Base-by-base conservation (phyloP, 2,329 filamentous ascomycete genomes). In the Fusarium buharicum region DNA sequence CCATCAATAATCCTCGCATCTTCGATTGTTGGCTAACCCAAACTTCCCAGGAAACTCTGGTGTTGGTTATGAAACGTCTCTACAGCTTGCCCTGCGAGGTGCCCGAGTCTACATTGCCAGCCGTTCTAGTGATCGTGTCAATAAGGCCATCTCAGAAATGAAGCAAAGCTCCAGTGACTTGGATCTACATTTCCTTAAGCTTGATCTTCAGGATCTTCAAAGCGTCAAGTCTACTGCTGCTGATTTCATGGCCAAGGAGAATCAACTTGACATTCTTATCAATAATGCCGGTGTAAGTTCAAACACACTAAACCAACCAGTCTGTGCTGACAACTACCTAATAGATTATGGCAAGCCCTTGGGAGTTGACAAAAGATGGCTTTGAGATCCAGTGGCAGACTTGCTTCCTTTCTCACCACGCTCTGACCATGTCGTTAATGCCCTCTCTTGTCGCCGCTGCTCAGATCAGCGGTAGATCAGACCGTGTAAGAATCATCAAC, bases 281-380 rank as follows among this genome's bases (percentile, higher is more conserved):
- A 69, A 68, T 20, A 70, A 70, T 20, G 67, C 67, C 2, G 67
- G 67, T 4, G 61, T 65, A 81, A 16, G 77, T 30, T 1, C 58
- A 6, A 2, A 5, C 11, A 7, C 4, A 10, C 1, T 2, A 1
- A 1, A 2, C 0, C 0, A 3, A 3, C 2, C 3, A 5, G 10
- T 9, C 3, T 1, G 47, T 18, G 7, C 52, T 62, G 13, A 53
- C 74, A 5, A 64, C 75, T 28, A 8, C 22, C 13, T 6, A 5
- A 4, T 6, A 69, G 64, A 64, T 70, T 18, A 70, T 70, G 67
- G 59, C 48, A 2, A 54, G 49, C 16, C 67, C 65, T 1, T 70
- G 53, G 30, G 34, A 70, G 9, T 36, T 70, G 17, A 63, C 67
- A 2, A 48, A 53, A 13, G 67, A 70, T 12, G 67, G 67, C 1